Evolutionary conservation across 495 filamentous ascomycete species (phyloP).

Genomic region (Aspergillus campestris): DNA sequence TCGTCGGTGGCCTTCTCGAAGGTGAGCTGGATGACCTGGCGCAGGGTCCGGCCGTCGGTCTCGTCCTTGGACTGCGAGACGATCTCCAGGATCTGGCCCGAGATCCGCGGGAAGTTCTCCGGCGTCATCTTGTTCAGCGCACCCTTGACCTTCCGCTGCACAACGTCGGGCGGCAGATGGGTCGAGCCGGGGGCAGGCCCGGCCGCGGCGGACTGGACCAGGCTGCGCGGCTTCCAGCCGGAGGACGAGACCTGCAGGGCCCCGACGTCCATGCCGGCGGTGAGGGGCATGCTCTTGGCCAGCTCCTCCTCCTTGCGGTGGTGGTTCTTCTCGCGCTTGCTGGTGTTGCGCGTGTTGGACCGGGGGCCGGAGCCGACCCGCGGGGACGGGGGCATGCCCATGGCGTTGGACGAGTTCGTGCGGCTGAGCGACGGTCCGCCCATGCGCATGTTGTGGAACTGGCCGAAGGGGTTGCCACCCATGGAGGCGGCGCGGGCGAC

Average conservation of each 20-base stretch:
- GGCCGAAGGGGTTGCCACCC: slow-evolving; percentile 48
- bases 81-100: slow-evolving; percentile 86
- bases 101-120: slow-evolving; percentile 95
- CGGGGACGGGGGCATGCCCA: slow-evolving; percentile 47
- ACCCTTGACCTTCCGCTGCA: slow-evolving; percentile 98
- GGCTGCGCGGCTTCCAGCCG: slow-evolving; percentile 87
- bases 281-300: slow-evolving; percentile 83
- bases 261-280: slow-evolving; percentile 69
- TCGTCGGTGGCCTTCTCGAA: slow-evolving; percentile 99
- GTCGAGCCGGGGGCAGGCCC: slow-evolving; percentile 47
- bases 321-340: slow-evolving; percentile 53
- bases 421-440: slow-evolving; percentile 42
- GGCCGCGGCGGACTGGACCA: slow-evolving; percentile 39
- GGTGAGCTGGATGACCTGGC: slow-evolving; percentile 96
- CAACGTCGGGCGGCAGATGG: slow-evolving; percentile 79
- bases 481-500: slow-evolving; percentile 29
- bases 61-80: slow-evolving; percentile 93
- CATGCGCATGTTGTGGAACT: slow-evolving; percentile 52
- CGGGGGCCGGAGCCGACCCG: slow-evolving; percentile 45
- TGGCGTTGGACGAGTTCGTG: slow-evolving; percentile 45
- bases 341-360: slow-evolving; percentile 41
- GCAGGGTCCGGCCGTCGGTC: slow-evolving; percentile 83
- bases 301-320: slow-evolving; percentile 50
- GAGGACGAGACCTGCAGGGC: slow-evolving; percentile 58
- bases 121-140: slow-evolving; percentile 99